Percentiles rank a stretch among this genome's conserved stretches.
Conservation (phyloP, 305 asterid species). For the Solanum aculeatissimum region DNA sequence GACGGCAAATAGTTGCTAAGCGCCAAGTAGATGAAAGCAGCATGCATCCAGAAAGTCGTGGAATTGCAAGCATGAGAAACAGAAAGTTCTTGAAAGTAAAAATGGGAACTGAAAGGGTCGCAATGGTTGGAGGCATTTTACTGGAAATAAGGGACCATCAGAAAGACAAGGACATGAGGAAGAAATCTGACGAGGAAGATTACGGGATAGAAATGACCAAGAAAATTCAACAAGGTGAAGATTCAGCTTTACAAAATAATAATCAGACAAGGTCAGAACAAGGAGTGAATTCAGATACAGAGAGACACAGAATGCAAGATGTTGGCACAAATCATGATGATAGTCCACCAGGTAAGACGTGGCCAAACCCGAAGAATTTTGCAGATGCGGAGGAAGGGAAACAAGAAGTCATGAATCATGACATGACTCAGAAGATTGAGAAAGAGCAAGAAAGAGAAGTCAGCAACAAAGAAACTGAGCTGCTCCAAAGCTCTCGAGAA, state of each 20-base stretch:
- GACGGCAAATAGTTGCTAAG: constrained; percentile 18
- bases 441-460: neutral
- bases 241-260: neutral
- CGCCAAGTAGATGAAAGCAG: neutral
- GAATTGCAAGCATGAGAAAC: constrained; percentile 5
- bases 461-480: neutral
- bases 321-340: neutral
- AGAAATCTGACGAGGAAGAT: constrained; percentile 6
- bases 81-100: neutral
- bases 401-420: neutral
- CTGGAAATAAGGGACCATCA: neutral
- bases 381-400: neutral
- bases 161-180: neutral
- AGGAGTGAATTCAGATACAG: neutral
- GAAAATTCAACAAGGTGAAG: neutral
- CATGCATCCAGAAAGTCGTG: constrained; percentile 5
- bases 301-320: neutral
- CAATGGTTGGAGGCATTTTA: neutral
- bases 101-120: neutral
- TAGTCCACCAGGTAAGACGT: neutral
- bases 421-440: neutral
- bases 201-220: neutral
- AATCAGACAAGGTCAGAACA: neutral
- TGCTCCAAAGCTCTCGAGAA: constrained; percentile 1
- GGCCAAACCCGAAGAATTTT: neutral